Conservation (phyloP, 2,329 filamentous ascomycete genomes). For the Pseudocercospora musae region DNA sequence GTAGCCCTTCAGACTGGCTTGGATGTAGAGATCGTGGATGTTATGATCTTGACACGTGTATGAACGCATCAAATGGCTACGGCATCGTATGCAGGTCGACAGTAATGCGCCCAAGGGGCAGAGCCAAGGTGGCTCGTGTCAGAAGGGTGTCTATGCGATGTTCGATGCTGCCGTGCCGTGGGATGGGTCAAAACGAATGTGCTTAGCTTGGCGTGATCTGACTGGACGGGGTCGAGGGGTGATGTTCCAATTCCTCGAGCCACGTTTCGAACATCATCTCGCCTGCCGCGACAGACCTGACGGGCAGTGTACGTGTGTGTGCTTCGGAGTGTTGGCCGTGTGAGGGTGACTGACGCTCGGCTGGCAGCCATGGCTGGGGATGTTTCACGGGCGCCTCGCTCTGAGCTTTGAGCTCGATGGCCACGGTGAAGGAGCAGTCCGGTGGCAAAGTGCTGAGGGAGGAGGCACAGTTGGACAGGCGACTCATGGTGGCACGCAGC, state of each 20-base stretch:
- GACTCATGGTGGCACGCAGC: constrained; percentile 63
- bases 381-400: constrained; percentile 49
- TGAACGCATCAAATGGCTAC: constrained; percentile 26
- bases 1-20: background rate
- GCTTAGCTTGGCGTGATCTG: constrained; percentile 7
- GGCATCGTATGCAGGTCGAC: constrained; percentile 40
- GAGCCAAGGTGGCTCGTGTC: constrained; percentile 30
- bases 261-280: constrained; percentile 66
- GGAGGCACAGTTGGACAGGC: constrained; percentile 59
- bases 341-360: constrained; percentile 43
- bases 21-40: constrained; percentile 33
- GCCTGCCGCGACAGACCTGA: constrained; percentile 62
- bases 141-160: constrained; percentile 35
- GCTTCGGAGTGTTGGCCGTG: constrained; percentile 33
- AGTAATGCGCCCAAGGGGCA: constrained; percentile 34
- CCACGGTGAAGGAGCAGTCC: constrained; percentile 71
- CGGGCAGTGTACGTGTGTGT: constrained; percentile 48
- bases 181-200: background rate
- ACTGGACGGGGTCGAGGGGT: constrained; percentile 1
- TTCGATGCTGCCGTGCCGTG: constrained; percentile 33
- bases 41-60: constrained; percentile 36
- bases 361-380: constrained; percentile 59
- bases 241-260: constrained; percentile 57
- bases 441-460: constrained; percentile 57
- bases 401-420: constrained; percentile 66